Base-by-base conservation (phyloP, 2,329 filamentous ascomycete species). In the Fusarium dlaminii region DNA sequence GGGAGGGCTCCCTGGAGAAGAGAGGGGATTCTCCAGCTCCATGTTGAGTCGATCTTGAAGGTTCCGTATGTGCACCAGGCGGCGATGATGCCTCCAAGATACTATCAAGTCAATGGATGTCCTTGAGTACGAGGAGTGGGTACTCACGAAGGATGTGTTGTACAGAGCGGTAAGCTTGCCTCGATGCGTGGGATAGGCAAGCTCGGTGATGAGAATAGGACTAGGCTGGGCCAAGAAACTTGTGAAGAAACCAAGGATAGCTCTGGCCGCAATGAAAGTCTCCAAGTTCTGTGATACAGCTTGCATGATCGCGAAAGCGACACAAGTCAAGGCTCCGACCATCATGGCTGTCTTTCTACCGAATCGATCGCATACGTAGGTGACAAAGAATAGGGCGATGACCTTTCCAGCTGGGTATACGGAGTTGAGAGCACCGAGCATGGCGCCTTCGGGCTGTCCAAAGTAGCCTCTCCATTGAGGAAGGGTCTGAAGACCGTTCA, bases 401-500 rank as follows among this genome's bases (percentile, higher is more conserved):
- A 86, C 79, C 43, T 83, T 83, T 39, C 85, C 85, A 20, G 82
- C 78, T 1, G 81, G 80, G 40, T 84, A 81, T 8, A 82, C 77
- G 11, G 83, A 80, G 42, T 81, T 83, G 49, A 85, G 79, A 12
- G 82, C 74, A 37, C 83, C 84, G 2, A 84, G 79, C 22, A 80
- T 73, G n/a, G 80, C 78, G 8, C 81, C 82, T 20, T 71, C 46
- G 3, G 83, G 84, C 42, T 83, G 74, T 32, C 79, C 78, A 57
- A 87, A 85, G 64, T 84, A 85, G 4, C 70, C 63, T 59, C 82
- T 80, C 85, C 85, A 87, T 67, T 82, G 77, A 1, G 79, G 68
- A 0, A 85, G 79, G 14, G 84, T 80, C 60, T 86, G 84, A 1
- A 86, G 79, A 17, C 84, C 85, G 67, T 86, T 86, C 82, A 85